Evolutionary conservation across 805 yeast species (phyloP).

Genomic region (Groenewaldozyma salmanticensis): DNA sequence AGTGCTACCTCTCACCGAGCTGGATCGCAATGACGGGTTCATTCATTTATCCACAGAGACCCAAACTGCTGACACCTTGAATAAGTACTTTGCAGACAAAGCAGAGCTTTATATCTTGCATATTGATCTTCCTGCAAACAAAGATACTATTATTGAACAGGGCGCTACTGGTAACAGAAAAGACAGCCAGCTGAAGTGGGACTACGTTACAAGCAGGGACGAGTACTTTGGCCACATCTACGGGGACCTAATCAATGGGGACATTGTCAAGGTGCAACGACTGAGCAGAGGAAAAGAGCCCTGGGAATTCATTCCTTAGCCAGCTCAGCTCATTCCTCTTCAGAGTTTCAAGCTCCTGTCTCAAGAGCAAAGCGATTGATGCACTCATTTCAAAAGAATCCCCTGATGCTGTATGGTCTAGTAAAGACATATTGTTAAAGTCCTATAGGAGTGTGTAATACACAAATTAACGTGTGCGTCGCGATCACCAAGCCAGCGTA

Average conservation of each 20-base stretch:
- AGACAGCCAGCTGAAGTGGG: conserved; percentile 18
- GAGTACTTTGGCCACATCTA: conserved; percentile 20
- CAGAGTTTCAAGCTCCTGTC: too few relatives aligned
- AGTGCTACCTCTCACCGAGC: conserved; percentile 17
- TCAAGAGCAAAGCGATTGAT: too few relatives aligned
- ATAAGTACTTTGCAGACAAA: conserved; percentile 13
- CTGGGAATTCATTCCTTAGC: too few relatives aligned
- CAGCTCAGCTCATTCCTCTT: too few relatives aligned
- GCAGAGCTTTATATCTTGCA: conserved; percentile 15
- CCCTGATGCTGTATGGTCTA: too few relatives aligned
- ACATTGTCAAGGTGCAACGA: conserved; percentile 11
- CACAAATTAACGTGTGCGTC: too few relatives aligned
- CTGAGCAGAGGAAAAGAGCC: background rate
- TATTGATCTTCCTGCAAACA: conserved; percentile 16
- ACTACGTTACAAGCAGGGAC: conserved; percentile 17
- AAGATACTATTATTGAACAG: conserved; percentile 9
- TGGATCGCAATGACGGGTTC: conserved; percentile 22
- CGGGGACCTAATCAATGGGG: conserved; percentile 19
- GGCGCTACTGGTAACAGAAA: conserved; percentile 20
- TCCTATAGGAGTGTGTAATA: too few relatives aligned
- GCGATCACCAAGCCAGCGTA: too few relatives aligned
- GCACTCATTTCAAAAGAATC: too few relatives aligned
- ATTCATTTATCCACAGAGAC: conserved; percentile 20
- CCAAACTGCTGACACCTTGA: conserved; percentile 19
- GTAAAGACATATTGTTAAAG: too few relatives aligned